Base-by-base conservation (phyloP, 202 grass and related monocot genomes). In the Bolboschoenoplectus hybrid region DNA sequence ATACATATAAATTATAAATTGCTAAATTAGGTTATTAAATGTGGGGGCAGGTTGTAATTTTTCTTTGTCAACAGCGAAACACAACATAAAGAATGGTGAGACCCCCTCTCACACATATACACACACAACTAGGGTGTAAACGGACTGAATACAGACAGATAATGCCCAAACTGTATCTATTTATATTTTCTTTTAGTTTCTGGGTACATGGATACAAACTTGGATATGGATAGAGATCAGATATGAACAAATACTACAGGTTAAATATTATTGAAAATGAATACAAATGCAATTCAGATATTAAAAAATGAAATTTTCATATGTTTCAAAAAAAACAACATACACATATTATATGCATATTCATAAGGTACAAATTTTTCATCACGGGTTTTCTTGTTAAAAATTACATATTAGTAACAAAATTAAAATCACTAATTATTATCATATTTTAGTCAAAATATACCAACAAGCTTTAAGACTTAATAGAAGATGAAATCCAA, bases 1-100 rank as follows among this genome's bases (percentile, higher is more conserved):
- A 73, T 41, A 3, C 74, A 41, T 19, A 86, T 63, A 49, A 81
- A 85, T 81, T 11, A 61, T 43, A 43, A 61, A 80, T 44, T 61
- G 16, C 9, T 44, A 61, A 77, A 26, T 80, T 61, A 45, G 16
- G 39, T 80, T 79, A 43, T 55, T n/a, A 70, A 87, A 41, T 63
- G 51, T 51, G 79, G 67, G 16, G 80, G 68, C 32, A 77, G 13
- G 45, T 32, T 50, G 76, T 44, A 16, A 39, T 9, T 43, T 39
- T 58, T 60, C 41, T 57, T 60, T 4, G 16, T 13, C 53, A 44
- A 78, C 53, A 41, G 36, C 0, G 36, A 80, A 80, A 78, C 52
- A 38, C 36, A 44, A 53, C 17, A 51, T 8, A 76, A 35, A 57
- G 34, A 79, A 79, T 40, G 74, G 32, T 58, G 2, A 40, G 53